These are phyloP conservation scores for Podospora fimiseda DNA, from an alignment of 495 filamentous ascomycete genomes.

Conservation along the genomic window DNA sequence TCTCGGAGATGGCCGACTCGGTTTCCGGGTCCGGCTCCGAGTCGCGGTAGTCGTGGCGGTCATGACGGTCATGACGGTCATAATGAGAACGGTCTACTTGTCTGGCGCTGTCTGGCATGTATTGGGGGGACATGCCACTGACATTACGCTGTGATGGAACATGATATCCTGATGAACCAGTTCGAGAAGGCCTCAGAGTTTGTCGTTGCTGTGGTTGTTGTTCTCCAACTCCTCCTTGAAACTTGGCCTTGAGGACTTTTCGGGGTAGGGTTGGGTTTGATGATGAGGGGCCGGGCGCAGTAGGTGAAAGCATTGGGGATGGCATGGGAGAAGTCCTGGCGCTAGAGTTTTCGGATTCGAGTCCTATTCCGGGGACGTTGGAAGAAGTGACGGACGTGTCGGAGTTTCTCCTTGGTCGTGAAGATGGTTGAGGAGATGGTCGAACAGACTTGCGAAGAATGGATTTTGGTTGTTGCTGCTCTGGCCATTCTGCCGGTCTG, in stretches of 20 bases:
- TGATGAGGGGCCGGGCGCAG: slow-evolving; percentile 5
- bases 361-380: slow-evolving; percentile 18
- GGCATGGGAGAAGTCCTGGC: background rate
- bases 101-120: slow-evolving; percentile 12
- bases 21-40: slow-evolving; percentile 28
- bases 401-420: slow-evolving; percentile 26
- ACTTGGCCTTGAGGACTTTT: slow-evolving; percentile 31
- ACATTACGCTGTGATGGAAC: slow-evolving; percentile 20
- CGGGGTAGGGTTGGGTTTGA: slow-evolving; percentile 21
- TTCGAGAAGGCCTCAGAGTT: slow-evolving; percentile 23
- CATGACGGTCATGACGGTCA: slow-evolving; percentile 7
- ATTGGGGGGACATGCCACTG: slow-evolving; percentile 16
- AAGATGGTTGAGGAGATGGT: slow-evolving; percentile 11
- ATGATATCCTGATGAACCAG: slow-evolving; percentile 16
- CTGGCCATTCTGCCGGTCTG: slow-evolving; percentile 23
- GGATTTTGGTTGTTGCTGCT: slow-evolving; percentile 15
- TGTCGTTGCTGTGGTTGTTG: slow-evolving; percentile 19
- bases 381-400: slow-evolving; percentile 31
- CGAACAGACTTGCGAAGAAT: slow-evolving; percentile 21
- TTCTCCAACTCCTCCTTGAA: slow-evolving; percentile 21
- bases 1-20: slow-evolving; percentile 35
- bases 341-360: slow-evolving; percentile 16
- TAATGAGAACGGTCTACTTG: slow-evolving; percentile 5
- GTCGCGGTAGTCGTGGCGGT: slow-evolving; percentile 19
- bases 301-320: background rate